phyloP scores from a whole-genome alignment of 495 filamentous ascomycete genomes.

The Haplographium delicatum region DNA sequence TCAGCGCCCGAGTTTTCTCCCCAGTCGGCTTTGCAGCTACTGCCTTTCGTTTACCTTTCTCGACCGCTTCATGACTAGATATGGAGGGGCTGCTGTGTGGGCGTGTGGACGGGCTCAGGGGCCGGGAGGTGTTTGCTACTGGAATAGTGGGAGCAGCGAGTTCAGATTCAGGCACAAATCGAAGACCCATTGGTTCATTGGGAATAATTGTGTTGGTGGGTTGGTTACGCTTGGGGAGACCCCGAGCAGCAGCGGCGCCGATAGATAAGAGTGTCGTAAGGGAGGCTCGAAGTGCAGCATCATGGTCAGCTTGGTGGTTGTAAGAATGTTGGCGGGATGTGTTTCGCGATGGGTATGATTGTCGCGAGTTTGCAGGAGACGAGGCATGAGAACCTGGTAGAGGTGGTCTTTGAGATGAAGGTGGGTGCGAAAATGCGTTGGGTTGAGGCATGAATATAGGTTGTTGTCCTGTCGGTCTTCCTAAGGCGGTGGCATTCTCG shows the following conservation, averaged over 20 bases:
- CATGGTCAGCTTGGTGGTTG: conserved; percentile 75
- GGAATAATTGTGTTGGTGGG: conserved; percentile 14
- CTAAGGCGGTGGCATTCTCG: conserved; percentile 76
- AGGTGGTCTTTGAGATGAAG: conserved; percentile 46
- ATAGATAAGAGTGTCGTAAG: conserved; percentile 92
- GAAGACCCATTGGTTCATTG: conserved; percentile 51
- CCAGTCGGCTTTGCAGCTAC: conserved; percentile 37
- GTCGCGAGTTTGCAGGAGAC: conserved; percentile 31
- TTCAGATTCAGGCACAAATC: conserved; percentile 72
- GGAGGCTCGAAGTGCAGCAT: conserved; percentile 86
- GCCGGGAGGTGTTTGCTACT: conserved; percentile 20
- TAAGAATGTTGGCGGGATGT: conserved; percentile 27
- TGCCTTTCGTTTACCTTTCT: conserved; percentile 47
- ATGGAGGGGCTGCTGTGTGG: conserved; percentile 28
- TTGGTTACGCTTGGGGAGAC: conserved; percentile 61
- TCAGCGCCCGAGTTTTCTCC: conserved; percentile 27
- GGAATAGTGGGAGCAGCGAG: conserved; percentile 45
- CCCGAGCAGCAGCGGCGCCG: conserved; percentile 75
- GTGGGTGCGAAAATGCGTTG: conserved; percentile 85
- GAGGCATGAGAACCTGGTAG: conserved; percentile 33
- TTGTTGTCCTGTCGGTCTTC: conserved; percentile 40
- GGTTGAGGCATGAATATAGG: conserved; percentile 77
- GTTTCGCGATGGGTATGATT: conserved; percentile 19
- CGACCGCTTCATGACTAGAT: conserved; percentile 25
- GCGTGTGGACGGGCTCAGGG: conserved; percentile 21